Evolutionary conservation across 768 basidiomycete genomes (phyloP), one percentile per base, ranked within the genome.

Genomic region (Boletus eberwhitei): DNA sequence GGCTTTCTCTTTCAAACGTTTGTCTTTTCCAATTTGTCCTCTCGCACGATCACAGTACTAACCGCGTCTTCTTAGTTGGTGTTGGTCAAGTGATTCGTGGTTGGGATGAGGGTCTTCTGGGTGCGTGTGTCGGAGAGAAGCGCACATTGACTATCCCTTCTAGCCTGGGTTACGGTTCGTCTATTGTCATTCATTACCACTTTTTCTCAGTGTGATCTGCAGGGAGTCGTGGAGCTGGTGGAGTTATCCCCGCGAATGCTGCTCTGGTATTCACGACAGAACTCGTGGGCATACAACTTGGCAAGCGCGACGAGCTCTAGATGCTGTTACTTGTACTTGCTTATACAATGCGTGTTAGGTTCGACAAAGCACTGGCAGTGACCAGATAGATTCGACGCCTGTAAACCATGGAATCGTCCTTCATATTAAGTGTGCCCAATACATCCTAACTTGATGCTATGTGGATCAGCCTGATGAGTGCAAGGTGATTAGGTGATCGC

Each of bases 121-220:
- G 87, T 51, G 93, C 96, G 86, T 96, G 94, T 67, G 67, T 92
- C 37, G 76, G 81, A 55, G 94, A 97, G 76, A 93, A 91, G 77
- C 87, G 94, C 41, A 90, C 78, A 5, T 79, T 98, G 56, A 94
- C 87, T 22, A 96, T 98, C 57, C 94, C 94, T 14, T 66, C 91
- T 7, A 57, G 75, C 47, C 74, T 86, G 75, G 94, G 85, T 21
- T 97, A 97, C 62, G 93, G 94, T 93, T 53, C 53, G 88, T 77
- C 6, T 12, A 31, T 35, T 8, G 16, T 24, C 11, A 1, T 42
- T 14, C 48, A 17, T 19, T n/a, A 5, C 39, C 22, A 19, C 50
- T 14, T 31, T 41, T 38, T 48, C 42, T 57, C 9, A 38, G 48
- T 39, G 42, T 40, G 3, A 0, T 50, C 51, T 29, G 21, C 53